Evolutionary conservation across 169 alveolate genomes (phyloP).

Genomic region (Eimeria acervulina): DNA sequence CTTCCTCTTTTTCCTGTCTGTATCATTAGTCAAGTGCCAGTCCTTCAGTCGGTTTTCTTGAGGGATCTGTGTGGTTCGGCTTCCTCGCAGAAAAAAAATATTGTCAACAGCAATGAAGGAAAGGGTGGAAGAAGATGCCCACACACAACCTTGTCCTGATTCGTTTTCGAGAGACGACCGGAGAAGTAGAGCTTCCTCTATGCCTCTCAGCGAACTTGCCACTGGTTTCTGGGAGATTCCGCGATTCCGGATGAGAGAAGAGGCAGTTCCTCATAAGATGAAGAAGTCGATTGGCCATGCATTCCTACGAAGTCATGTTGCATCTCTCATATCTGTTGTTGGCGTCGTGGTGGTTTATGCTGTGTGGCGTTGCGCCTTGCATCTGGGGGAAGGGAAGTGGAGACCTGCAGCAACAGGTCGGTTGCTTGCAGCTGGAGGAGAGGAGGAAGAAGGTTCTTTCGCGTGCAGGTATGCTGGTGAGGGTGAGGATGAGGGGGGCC

Average conservation of each 20-base stretch:
- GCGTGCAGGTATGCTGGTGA: background rate
- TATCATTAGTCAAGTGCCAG: background rate
- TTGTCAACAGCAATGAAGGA: conserved; percentile 4
- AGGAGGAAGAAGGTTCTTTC: background rate
- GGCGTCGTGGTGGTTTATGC: background rate
- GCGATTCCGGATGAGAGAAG: background rate
- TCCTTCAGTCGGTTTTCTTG: background rate
- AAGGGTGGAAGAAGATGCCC: background rate
- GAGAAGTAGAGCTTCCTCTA: background rate
- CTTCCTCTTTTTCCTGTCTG: too few species aligned
- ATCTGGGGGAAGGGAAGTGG: background rate
- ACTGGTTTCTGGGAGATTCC: background rate
- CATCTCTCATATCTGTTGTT: background rate
- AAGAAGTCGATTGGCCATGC: background rate
- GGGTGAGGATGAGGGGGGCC: background rate
- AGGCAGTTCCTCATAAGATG: background rate
- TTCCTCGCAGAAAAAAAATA: background rate
- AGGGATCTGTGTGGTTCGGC: background rate
- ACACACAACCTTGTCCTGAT: background rate
- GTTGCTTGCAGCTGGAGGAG: conserved; percentile 28
- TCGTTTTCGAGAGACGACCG: background rate
- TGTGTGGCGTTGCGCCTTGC: background rate
- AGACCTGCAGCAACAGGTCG: background rate
- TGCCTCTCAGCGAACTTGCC: background rate
- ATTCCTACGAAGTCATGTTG: background rate